Conservation (phyloP, 441 rosid species). For the Gossypium davidsonii region DNA sequence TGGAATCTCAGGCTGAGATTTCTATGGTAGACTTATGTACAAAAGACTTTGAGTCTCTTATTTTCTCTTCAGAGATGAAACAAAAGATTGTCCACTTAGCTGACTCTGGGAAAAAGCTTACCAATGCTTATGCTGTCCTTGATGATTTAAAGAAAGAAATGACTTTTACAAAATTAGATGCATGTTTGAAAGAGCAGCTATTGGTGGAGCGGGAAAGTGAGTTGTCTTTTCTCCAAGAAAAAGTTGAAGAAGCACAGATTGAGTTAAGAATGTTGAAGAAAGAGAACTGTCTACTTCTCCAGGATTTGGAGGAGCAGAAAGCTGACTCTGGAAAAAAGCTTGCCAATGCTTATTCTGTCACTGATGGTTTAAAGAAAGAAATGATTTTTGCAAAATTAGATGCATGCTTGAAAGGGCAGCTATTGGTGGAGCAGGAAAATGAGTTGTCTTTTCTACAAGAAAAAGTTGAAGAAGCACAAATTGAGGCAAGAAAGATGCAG, state of each 20-base stretch:
- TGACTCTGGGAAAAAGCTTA: constrained; percentile 31
- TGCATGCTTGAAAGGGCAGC: constrained; percentile 42
- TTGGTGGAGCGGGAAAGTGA: constrained; percentile 36
- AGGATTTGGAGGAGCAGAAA: constrained; percentile 46
- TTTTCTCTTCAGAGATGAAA: constrained; percentile 46
- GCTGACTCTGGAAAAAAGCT: constrained; percentile 16
- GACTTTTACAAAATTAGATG: constrained; percentile 42
- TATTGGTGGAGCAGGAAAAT: constrained; percentile 32
- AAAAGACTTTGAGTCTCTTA: constrained; percentile 69
- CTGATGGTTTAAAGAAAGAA: constrained; percentile 35
- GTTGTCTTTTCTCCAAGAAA: constrained; percentile 25
- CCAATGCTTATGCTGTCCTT: constrained; percentile 29
- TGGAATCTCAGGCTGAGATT: constrained; percentile 55
- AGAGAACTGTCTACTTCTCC: constrained; percentile 38
- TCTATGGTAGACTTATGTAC: constrained; percentile 40
- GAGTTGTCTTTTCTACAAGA: constrained; percentile 30
- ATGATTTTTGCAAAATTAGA: constrained; percentile 44
- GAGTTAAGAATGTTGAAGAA: constrained; percentile 33
- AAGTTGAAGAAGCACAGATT: constrained; percentile 27
- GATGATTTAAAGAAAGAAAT: constrained; percentile 50
- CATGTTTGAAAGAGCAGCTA: constrained; percentile 46
- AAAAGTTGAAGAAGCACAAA: constrained; percentile 28
- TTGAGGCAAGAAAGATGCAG: constrained; percentile 32
- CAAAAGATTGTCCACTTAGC: constrained; percentile 40
- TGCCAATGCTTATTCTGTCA: too few species aligned